phyloP scores from a whole-genome alignment of 23 red algal species.

The Gracilaria domingensis region DNA sequence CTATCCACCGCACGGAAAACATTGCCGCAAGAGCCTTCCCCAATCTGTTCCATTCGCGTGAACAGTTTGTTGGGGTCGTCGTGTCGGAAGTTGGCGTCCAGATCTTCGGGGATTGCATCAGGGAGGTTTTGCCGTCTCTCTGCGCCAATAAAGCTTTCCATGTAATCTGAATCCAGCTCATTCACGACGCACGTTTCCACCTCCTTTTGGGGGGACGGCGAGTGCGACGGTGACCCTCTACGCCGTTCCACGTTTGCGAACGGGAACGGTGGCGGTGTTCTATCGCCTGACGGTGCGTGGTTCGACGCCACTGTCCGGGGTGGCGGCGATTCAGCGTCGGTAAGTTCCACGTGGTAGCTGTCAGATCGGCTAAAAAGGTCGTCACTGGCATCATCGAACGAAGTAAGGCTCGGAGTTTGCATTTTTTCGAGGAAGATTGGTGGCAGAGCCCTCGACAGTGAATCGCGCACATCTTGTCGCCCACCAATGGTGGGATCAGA shows the following conservation, averaged over 20 bases:
- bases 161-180: conserved; percentile 42
- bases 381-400: conserved; percentile 65
- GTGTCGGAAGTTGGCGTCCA: conserved; percentile 40
- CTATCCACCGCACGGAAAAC: conserved; percentile 78
- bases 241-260: neutral
- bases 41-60: conserved; percentile 78
- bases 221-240: neutral
- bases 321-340: neutral
- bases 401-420: conserved; percentile 54
- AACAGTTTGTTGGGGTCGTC: conserved; percentile 65
- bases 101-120: conserved; percentile 59
- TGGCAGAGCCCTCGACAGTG: conserved; percentile 14
- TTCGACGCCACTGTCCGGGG: neutral
- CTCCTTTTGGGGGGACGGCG: neutral
- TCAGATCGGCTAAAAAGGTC: conserved; percentile 16
- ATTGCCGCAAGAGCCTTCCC: conserved; percentile 88
- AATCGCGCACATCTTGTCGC: neutral
- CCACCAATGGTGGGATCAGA: neutral
- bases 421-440: conserved; percentile 50
- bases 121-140: conserved; percentile 46
- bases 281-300: neutral
- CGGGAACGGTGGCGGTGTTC: neutral
- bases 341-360: neutral
- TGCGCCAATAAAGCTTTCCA: conserved; percentile 69
- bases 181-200: conserved; percentile 34